phyloP scores from a whole-genome alignment of 1,284 basidiomycete genomes.

The Hymenochaete sp. region DNA sequence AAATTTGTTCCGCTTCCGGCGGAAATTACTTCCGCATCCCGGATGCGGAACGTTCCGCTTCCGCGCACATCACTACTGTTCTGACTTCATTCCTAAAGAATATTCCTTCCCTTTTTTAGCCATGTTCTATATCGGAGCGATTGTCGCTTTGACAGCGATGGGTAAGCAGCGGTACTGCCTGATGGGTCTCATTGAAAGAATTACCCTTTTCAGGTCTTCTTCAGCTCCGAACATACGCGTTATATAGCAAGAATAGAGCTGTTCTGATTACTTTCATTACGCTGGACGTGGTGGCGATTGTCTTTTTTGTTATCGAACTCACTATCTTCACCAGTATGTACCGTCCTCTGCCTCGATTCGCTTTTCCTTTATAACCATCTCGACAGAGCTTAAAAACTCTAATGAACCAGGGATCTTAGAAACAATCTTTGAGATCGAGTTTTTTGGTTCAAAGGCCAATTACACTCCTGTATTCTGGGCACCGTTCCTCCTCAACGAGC shows the following conservation, averaged over 20 bases:
- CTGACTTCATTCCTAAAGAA: too few relatives aligned
- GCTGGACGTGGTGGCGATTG: neutral
- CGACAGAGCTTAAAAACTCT: neutral
- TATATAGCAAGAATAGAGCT: neutral
- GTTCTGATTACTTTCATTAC: neutral
- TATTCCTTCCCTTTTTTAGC: neutral
- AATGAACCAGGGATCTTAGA: neutral
- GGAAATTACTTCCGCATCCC: too few relatives aligned
- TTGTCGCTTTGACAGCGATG: constrained; percentile 1
- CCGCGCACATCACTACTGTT: too few relatives aligned
- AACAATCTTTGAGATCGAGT: neutral
- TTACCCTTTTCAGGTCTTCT: constrained; percentile 1
- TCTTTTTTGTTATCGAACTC: constrained; percentile 1
- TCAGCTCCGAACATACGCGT: constrained; percentile 2
- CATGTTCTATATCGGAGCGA: neutral
- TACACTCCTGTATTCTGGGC: constrained; percentile 2
- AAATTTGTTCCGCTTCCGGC: too few relatives aligned
- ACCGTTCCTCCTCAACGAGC: constrained; percentile 3
- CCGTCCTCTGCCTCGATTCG: too few relatives aligned
- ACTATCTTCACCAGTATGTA: neutral
- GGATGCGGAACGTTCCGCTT: too few relatives aligned
- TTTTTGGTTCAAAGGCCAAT: neutral
- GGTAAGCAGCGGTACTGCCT: neutral
- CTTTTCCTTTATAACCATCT: neutral
- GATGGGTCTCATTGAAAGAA: neutral